phyloP scores from a whole-genome alignment of 2,329 filamentous ascomycete genomes.

The Penicillium sp. region DNA sequence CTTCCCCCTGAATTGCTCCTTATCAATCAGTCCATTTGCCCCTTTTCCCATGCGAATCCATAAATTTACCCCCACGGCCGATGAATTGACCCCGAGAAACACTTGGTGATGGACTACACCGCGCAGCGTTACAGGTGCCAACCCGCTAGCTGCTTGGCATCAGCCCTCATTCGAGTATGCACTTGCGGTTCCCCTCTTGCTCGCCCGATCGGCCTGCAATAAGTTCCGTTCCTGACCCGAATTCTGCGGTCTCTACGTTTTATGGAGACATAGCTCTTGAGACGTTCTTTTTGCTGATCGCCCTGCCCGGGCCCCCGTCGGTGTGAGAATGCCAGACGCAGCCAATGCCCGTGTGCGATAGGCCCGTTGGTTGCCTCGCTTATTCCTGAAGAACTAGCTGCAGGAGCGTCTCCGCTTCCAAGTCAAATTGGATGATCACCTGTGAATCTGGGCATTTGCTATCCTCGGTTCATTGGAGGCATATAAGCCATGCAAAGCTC shows the following conservation, averaged over 20 bases:
- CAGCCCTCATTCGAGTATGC: slow-evolving; percentile 4
- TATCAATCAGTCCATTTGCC: neutral
- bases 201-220: slow-evolving; percentile 1
- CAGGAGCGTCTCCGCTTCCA: slow-evolving; percentile 1
- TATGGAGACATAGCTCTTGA: neutral
- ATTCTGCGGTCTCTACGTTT: neutral
- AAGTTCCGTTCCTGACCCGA: neutral
- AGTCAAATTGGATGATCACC: slow-evolving; percentile 4
- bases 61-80: neutral
- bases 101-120: neutral
- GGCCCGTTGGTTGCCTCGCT: neutral
- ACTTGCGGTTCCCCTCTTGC: slow-evolving; percentile 1
- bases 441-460: neutral
- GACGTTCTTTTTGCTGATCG: neutral
- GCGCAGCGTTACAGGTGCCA: slow-evolving; percentile 5
- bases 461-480: neutral
- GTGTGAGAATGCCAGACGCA: neutral
- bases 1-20: neutral
- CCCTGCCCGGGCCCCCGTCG: neutral
- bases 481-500: neutral
- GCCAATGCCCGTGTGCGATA: neutral
- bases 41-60: neutral
- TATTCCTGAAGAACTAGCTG: neutral
- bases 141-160: slow-evolving; percentile 13
- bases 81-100: slow-evolving; percentile 5